These are phyloP conservation scores for Rosa rugosa DNA, from an alignment of 306 rosid genomes.

Conservation along the genomic window DNA sequence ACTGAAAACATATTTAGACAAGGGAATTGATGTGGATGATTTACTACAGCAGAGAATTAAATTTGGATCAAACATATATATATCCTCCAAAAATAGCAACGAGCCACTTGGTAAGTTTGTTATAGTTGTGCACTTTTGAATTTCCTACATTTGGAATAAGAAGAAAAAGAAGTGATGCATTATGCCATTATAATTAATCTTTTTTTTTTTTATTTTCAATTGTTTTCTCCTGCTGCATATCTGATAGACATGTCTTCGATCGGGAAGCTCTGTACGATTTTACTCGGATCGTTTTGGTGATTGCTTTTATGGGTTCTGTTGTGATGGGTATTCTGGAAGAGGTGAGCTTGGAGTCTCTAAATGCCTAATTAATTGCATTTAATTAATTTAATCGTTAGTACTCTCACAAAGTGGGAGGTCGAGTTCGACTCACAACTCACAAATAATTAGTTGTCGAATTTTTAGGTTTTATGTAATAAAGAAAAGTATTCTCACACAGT, in stretches of 20 bases:
- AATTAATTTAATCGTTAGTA: no score
- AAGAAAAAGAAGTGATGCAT: no score
- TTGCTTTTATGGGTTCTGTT: slow-evolving; percentile 87
- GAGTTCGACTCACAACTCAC: no score
- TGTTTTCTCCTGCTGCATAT: slow-evolving; percentile 12
- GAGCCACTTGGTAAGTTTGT: slow-evolving; percentile 53
- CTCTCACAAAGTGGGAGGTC: background rate
- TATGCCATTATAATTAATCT: background rate
- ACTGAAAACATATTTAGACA: slow-evolving; percentile 60
- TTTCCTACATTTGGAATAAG: background rate
- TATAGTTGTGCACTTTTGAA: slow-evolving; percentile 14
- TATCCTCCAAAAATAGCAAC: slow-evolving; percentile 74
- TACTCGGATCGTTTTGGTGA: slow-evolving; percentile 74
- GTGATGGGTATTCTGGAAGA: slow-evolving; percentile 82
- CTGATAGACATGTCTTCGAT: slow-evolving; percentile 67
- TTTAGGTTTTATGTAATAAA: no score
- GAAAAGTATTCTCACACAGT: no score
- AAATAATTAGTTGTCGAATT: no score
- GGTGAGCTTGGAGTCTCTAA: slow-evolving; percentile 43
- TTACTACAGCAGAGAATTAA: slow-evolving; percentile 48
- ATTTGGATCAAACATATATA: slow-evolving; percentile 69
- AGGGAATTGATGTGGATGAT: slow-evolving; percentile 71
- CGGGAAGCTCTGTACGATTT: slow-evolving; percentile 98
- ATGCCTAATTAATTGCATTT: background rate
- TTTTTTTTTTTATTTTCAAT: slow-evolving; percentile 1